A percentile compares a stretch with the other conserved stretches of the same genome.
Evolutionary conservation across 805 yeast species (phyloP).

Genomic region (Jamesozyma spencerorum): DNA sequence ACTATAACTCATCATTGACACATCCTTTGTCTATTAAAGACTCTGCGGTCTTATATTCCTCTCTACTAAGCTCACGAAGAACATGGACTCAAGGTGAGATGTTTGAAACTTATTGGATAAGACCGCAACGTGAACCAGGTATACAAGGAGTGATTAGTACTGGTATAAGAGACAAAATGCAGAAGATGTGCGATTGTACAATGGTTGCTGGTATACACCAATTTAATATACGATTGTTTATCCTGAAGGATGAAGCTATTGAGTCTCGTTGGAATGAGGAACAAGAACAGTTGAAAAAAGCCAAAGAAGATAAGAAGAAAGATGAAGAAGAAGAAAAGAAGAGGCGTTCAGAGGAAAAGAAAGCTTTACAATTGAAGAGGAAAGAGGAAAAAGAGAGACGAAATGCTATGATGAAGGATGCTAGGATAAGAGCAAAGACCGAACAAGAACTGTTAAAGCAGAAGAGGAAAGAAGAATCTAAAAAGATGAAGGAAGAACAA

Average conservation of each 20-base stretch:
- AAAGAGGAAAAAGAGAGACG: conserved; percentile 21
- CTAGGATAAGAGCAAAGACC: conserved; percentile 17
- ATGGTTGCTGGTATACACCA: conserved; percentile 75
- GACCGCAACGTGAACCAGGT: conserved; percentile 31
- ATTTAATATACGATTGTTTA: conserved; percentile 67
- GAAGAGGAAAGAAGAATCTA: conserved; percentile 16
- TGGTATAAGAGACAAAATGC: conserved; percentile 64
- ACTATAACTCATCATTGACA: conserved; percentile 43
- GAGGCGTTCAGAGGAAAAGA: conserved; percentile 20
- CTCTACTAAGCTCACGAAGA: conserved; percentile 65
- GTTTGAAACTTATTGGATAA: conserved; percentile 75
- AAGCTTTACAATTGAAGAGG: conserved; percentile 17
- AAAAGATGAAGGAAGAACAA: conserved; percentile 16
- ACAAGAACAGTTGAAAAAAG: conserved; percentile 30
- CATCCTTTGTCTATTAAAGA: conserved; percentile 65
- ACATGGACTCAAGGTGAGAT: conserved; percentile 56
- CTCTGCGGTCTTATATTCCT: conserved; percentile 59
- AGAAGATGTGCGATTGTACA: conserved; percentile 70
- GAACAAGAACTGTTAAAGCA: conserved; percentile 13
- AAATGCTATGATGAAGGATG: conserved; percentile 13
- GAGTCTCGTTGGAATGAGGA: conserved; percentile 41
- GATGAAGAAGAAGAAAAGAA: conserved; percentile 28
- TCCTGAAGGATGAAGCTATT: conserved; percentile 71
- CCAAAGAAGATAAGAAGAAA: conserved; percentile 31
- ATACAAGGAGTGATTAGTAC: not conserved